Percentiles rank a stretch among this genome's conserved stretches.
phyloP scores from a whole-genome alignment of 208 protist species.

The Crithidia fasciculata region DNA sequence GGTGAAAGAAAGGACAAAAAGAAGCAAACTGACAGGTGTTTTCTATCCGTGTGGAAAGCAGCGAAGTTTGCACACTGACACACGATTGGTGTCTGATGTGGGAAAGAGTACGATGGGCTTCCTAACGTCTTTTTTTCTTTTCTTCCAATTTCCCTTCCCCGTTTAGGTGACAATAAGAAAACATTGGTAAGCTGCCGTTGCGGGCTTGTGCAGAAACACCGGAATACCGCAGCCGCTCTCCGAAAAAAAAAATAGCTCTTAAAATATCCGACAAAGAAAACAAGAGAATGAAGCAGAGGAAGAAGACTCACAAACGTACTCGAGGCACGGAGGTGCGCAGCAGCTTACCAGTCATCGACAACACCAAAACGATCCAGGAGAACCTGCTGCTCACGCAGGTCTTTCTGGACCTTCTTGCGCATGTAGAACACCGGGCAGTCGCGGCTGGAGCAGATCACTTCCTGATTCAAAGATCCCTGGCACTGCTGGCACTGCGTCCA shows the following conservation, averaged over 20 bases:
- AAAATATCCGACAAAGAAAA: no score
- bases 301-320: neutral
- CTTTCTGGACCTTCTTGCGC: conserved; percentile 99
- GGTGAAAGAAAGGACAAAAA: neutral
- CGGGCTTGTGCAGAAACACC: no score
- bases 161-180: no score
- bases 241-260: no score
- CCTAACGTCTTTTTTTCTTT: no score
- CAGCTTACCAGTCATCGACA: conserved; percentile 90
- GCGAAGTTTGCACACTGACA: no score
- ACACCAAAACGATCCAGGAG: conserved; percentile 95
- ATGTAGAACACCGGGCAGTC: conserved; percentile 99
- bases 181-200: no score
- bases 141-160: no score
- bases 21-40: neutral
- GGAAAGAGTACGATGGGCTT: no score
- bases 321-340: no score
- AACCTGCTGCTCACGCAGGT: conserved; percentile 94
- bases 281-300: conserved; percentile 5
- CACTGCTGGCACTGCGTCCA: conserved; percentile 99
- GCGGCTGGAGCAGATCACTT: conserved; percentile 95
- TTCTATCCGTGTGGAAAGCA: neutral
- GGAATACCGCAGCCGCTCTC: no score
- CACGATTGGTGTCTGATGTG: no score
- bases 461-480: conserved; percentile 97